These are phyloP conservation scores for Plectosphaerella sp. DNA, from an alignment of 2,329 filamentous ascomycete species.

Conservation along the genomic window DNA sequence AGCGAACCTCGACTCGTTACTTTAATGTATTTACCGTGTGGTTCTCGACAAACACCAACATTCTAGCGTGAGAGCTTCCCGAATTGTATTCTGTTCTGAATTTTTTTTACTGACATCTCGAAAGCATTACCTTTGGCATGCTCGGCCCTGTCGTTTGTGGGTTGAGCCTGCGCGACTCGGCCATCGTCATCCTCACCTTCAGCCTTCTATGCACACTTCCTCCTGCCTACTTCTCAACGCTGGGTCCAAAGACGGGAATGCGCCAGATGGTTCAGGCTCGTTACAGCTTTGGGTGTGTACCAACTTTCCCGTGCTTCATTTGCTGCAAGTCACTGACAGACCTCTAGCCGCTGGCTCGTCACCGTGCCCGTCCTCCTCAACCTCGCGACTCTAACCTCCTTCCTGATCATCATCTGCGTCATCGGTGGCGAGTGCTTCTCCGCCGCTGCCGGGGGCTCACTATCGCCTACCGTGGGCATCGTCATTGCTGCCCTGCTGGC, in stretches of 20 bases:
- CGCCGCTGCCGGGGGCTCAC: conserved; percentile 41
- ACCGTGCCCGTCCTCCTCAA: conserved; percentile 59
- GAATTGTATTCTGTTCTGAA: no score
- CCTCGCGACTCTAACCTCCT: conserved; percentile 58
- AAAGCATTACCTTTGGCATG: conserved; percentile 56
- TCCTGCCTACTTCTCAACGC: conserved; percentile 52
- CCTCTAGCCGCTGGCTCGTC: conserved; percentile 45
- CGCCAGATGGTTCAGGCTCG: conserved; percentile 62
- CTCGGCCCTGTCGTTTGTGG: conserved; percentile 52
- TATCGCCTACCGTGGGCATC: conserved; percentile 54
- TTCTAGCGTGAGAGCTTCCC: conserved; percentile 22
- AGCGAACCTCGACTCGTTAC: conserved; percentile 33
- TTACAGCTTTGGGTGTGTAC: conserved; percentile 52
- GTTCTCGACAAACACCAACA: conserved; percentile 44
- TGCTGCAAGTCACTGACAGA: conserved; percentile 4
- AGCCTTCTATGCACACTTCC: conserved; percentile 47
- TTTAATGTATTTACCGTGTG: conserved; percentile 43
- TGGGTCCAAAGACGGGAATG: conserved; percentile 60
- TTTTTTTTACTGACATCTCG: no score
- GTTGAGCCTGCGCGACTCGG: conserved; percentile 49
- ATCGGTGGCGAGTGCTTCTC: conserved; percentile 56
- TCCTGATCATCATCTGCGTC: conserved; percentile 57
- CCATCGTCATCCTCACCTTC: conserved; percentile 61
- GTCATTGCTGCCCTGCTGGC: conserved; percentile 54
- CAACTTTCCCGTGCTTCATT: background rate